Base-by-base conservation (phyloP, 2,329 filamentous ascomycete genomes). In the Rachicladosporium sp. region DNA sequence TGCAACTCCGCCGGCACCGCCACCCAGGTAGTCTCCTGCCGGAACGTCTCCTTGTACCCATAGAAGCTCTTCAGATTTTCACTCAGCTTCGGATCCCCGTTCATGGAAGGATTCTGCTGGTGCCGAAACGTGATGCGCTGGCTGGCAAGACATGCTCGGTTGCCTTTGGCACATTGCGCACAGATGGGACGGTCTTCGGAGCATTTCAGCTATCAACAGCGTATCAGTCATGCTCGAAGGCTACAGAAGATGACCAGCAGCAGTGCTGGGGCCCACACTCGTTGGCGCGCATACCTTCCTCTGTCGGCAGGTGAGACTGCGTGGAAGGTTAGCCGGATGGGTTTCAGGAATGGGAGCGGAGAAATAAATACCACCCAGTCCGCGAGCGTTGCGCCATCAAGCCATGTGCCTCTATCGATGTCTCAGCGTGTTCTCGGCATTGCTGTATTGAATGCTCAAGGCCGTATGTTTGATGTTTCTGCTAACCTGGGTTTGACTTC, bases 101-200 rank as follows among this genome's bases (percentile, higher is more conserved):
- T 80, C 74, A 80, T 76, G 12, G 74, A 78, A 23, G 76, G 75
- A 68, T 80, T 80, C 58, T 80, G 76, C 52, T 80, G 76, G 56
- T 81, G 77, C 40, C 76, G 71, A 51, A 80, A 81, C 33, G 78
- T 73, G 49, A 80, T 70, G 37, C 74, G 75, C 45, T 74, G 73
- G 51, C 71, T 75, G 15, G 72, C 72, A 34, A 73, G 62, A 56
- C 76, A 80, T 57, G 75, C 68, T 49, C 76, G 66, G 35, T 67
- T 69, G 4, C 73, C 75, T 56, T 77, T 76, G 51, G 63, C 63
- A 56, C 76, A 80, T 56, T 78, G 74, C 29, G 71, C 67, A 52
- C 76, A 80, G 30, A 68, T 57, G 8, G 75, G 76, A 46, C 73
- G 74, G 53, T 68, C 67, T 57, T 79, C 76, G 50, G 76, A 73